Evolutionary conservation across 495 filamentous ascomycete species (phyloP).

Genomic region (Lasiosphaeria miniovina): DNA sequence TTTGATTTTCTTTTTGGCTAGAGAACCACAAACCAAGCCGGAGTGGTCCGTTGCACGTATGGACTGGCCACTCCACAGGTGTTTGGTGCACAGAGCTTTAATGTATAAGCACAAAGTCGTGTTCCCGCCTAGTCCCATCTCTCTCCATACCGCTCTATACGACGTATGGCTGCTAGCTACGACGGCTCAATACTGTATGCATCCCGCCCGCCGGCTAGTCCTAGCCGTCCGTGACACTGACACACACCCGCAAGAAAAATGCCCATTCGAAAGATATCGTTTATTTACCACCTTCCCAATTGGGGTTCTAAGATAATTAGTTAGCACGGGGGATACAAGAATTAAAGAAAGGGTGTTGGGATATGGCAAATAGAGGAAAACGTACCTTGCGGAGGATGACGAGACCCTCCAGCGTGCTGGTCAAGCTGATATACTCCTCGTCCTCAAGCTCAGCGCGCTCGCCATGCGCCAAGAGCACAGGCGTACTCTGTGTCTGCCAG

Average conservation of each 20-base stretch:
- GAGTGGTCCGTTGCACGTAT: too few species aligned
- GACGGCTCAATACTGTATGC: neutral
- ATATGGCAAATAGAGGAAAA: slow-evolving; percentile 3
- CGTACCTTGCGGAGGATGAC: slow-evolving; percentile 94
- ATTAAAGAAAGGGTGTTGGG: slow-evolving; percentile 5
- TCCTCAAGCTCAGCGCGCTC: slow-evolving; percentile 97
- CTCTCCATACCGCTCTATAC: too few species aligned
- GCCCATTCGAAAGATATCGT: neutral
- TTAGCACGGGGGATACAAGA: slow-evolving; percentile 16
- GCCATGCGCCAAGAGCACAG: slow-evolving; percentile 86
- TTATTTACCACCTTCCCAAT: slow-evolving; percentile 41
- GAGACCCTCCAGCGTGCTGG: slow-evolving; percentile 86
- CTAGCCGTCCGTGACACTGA: neutral
- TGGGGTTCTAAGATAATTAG: slow-evolving; percentile 39
- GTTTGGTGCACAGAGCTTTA: too few species aligned
- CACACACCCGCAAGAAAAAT: neutral
- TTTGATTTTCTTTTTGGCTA: too few species aligned
- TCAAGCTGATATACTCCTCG: slow-evolving; percentile 91
- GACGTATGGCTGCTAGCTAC: too few species aligned
- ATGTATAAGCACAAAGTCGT: too few species aligned
- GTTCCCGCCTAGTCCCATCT: too few species aligned
- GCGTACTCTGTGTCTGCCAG: slow-evolving; percentile 99
- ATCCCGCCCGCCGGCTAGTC: neutral
- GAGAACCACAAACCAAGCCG: too few species aligned
- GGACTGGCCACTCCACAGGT: too few species aligned